A percentile compares a stretch with the other conserved stretches of the same genome.
phyloP scores from a whole-genome alignment of 1,284 basidiomycete genomes.

The Malassezia cuniculi region DNA sequence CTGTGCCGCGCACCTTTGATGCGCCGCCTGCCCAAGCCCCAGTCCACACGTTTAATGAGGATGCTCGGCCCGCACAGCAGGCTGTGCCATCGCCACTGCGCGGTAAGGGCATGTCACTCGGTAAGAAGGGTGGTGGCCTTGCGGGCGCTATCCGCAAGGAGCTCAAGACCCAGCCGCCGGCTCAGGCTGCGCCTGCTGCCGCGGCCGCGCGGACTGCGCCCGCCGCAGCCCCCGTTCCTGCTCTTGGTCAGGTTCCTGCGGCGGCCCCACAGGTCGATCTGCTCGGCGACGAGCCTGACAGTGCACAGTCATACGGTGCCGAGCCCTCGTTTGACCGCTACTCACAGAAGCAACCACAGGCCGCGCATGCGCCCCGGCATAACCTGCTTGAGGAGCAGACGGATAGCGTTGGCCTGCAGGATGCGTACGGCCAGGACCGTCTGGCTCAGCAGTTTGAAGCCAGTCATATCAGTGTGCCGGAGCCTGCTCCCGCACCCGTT shows the following conservation, averaged over 20 bases:
- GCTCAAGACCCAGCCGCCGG: slow-evolving; percentile 22
- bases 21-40: slow-evolving; percentile 26
- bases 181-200: slow-evolving; percentile 47
- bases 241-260: slow-evolving; percentile 38
- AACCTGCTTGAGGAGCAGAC: slow-evolving; percentile 69
- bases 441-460: too few species aligned
- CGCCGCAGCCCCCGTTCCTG: slow-evolving; percentile 16
- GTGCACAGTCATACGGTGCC: too few species aligned
- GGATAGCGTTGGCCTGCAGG: slow-evolving; percentile 20
- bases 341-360: too few species aligned
- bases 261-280: slow-evolving; percentile 47
- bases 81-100: slow-evolving; percentile 63
- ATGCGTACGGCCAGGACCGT: too few species aligned
- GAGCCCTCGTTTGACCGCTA: too few species aligned
- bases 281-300: slow-evolving; percentile 62
- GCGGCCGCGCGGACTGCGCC: slow-evolving; percentile 29
- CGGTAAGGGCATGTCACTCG: slow-evolving; percentile 93
- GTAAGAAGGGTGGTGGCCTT: slow-evolving; percentile 78
- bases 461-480: neutral
- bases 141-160: slow-evolving; percentile 64
- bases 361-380: too few species aligned
- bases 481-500: neutral
- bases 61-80: slow-evolving; percentile 17
- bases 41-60: slow-evolving; percentile 14
- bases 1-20: slow-evolving; percentile 25